phyloP scores from a whole-genome alignment of 768 basidiomycete genomes.

The Tylopilus sp. region DNA sequence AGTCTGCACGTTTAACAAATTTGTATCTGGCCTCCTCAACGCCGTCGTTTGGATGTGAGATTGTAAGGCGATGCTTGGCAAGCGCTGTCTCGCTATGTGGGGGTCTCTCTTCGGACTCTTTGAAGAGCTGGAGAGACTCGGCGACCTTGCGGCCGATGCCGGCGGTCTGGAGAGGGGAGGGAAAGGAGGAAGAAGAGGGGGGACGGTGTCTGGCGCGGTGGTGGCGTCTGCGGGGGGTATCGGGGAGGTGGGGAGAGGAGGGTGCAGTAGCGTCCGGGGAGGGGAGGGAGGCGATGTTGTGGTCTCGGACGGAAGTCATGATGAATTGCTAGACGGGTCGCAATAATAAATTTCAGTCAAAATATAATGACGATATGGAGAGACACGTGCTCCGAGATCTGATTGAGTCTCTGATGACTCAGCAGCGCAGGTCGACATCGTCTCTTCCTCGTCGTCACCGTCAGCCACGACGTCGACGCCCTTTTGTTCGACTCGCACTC shows the following conservation, averaged over 20 bases:
- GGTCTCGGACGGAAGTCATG: neutral
- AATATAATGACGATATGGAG: conserved; percentile 36
- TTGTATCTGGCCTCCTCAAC: conserved; percentile 70
- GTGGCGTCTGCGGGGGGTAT: conserved; percentile 16
- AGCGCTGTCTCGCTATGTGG: conserved; percentile 23
- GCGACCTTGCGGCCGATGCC: conserved; percentile 82
- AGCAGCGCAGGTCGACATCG: conserved; percentile 14
- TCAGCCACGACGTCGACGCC: conserved; percentile 11
- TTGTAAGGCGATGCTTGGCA: conserved; percentile 30
- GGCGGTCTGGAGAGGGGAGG: conserved; percentile 15
- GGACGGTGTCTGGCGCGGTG: conserved; percentile 33
- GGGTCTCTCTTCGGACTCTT: conserved; percentile 53
- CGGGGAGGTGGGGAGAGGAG: conserved; percentile 31
- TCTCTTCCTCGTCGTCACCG: conserved; percentile 6
- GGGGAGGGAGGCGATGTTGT: neutral
- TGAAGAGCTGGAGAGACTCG: conserved; percentile 77
- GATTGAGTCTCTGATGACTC: conserved; percentile 30
- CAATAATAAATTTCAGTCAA: conserved; percentile 15
- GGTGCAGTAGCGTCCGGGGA: conserved; percentile 1
- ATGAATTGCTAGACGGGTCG: neutral
- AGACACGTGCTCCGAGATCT: conserved; percentile 33
- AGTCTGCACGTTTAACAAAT: conserved; percentile 81
- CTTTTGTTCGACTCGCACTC: conserved; percentile 3
- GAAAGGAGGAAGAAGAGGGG: conserved; percentile 27
- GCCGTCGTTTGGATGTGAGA: conserved; percentile 42